These are phyloP conservation scores for Linnemannia schmuckeri DNA, from an alignment of 192 early-diverging fungal genomes.

Conservation along the genomic window DNA sequence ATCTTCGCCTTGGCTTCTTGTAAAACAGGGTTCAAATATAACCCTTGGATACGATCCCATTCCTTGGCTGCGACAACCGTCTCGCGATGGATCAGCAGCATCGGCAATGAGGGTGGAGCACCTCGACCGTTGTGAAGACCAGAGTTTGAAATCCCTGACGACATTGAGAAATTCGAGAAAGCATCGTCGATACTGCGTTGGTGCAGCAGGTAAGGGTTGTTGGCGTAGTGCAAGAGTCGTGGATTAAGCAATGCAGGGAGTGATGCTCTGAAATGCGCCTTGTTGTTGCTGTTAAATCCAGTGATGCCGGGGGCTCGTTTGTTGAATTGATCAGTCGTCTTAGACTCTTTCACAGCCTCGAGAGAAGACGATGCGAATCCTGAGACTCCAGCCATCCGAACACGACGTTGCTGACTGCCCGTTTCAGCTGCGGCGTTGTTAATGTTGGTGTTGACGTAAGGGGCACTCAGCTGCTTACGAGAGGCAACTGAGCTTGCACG, in stretches of 20 bases:
- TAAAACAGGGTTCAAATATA: slow-evolving; percentile 29
- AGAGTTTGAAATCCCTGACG: neutral
- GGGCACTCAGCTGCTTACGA: neutral
- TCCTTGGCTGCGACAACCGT: slow-evolving; percentile 27
- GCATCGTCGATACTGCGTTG: slow-evolving; percentile 1
- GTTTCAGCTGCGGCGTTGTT: neutral
- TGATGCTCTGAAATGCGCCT: slow-evolving; percentile 4
- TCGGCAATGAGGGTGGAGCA: slow-evolving; percentile 16
- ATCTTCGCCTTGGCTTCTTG: slow-evolving; percentile 10
- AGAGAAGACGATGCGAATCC: neutral
- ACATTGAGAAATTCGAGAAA: slow-evolving; percentile 5
- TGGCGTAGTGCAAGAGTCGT: neutral
- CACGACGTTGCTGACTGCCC: slow-evolving; percentile 3
- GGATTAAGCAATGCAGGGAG: slow-evolving; percentile 6
- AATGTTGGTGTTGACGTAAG: no score
- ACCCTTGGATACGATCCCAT: slow-evolving; percentile 14
- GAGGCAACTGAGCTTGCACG: slow-evolving; percentile 32
- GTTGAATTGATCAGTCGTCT: neutral
- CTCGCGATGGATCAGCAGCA: slow-evolving; percentile 40
- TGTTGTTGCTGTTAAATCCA: neutral
- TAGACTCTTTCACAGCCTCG: neutral
- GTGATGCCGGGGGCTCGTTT: neutral
- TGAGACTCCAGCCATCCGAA: neutral
- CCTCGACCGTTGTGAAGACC: neutral
- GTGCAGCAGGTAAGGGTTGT: neutral